phyloP scores from a whole-genome alignment of 192 early-diverging fungal genomes.

The Kickxella alabastrina region DNA sequence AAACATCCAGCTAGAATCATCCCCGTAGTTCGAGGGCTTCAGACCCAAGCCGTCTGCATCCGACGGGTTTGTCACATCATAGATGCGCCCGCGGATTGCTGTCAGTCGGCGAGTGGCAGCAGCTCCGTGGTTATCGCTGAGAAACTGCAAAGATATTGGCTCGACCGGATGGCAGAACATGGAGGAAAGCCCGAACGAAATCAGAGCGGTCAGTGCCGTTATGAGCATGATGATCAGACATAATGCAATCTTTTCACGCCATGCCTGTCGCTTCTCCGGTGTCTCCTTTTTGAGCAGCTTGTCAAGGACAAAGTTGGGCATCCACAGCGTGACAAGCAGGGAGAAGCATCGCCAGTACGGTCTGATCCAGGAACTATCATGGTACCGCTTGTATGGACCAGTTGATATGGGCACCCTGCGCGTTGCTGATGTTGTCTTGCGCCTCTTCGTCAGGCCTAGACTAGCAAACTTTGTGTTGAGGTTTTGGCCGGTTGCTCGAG shows the following conservation, averaged over 20 bases:
- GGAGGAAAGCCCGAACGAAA: slow-evolving; percentile 29
- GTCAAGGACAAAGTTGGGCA: slow-evolving; percentile 55
- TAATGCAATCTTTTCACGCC: slow-evolving; percentile 76
- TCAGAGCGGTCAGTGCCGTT: slow-evolving; percentile 25
- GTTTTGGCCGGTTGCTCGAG: not conserved
- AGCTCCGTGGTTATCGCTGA: slow-evolving; percentile 15
- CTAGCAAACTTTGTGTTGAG: slow-evolving; percentile 2
- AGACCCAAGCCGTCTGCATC: slow-evolving; percentile 8
- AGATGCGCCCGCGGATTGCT: slow-evolving; percentile 38
- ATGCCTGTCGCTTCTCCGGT: slow-evolving; percentile 66
- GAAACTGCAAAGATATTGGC: slow-evolving; percentile 18
- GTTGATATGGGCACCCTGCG: not conserved
- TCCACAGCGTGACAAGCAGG: slow-evolving; percentile 66
- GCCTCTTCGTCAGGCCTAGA: not conserved
- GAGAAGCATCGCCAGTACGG: slow-evolving; percentile 64
- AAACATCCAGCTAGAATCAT: slow-evolving; percentile 53
- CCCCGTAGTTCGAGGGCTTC: slow-evolving; percentile 30
- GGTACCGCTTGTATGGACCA: slow-evolving; percentile 25
- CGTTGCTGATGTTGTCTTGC: not conserved
- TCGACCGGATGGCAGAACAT: slow-evolving; percentile 40
- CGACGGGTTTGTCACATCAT: slow-evolving; percentile 13
- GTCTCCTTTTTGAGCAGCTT: slow-evolving; percentile 55
- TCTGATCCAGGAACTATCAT: slow-evolving; percentile 29
- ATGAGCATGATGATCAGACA: slow-evolving; percentile 73
- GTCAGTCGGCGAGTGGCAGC: slow-evolving; percentile 11